Base-by-base conservation (phyloP, 495 filamentous ascomycete genomes). In the Daldinia loculata region DNA sequence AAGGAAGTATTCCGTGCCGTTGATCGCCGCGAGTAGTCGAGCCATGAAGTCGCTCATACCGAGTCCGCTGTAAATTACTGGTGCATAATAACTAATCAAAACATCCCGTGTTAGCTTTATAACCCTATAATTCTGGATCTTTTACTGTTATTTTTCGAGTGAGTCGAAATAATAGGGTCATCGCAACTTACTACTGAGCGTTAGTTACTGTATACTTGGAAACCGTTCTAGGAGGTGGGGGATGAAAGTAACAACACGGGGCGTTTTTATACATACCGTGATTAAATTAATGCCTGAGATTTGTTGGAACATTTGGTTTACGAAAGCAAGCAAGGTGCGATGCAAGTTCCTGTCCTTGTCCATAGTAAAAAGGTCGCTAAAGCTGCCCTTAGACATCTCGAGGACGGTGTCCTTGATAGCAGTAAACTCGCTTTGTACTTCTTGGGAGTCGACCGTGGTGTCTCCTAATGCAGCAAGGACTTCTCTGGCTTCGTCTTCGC, bases 231-330 rank as follows among this genome's bases (percentile, higher is more conserved):
- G 32, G 34, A 14, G 4, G 34, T 36, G 34, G 34, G 34, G 4
- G 32, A 32, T 32, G 30, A 32, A 32, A 32, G 8, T 32, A 8
- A 32, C 8, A 32, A 32, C 7, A 8, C 0, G 32, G 32, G 32
- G 32, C 9, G 32, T 3, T 34, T 34, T 36, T 36, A 36, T 36
- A 36, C 34, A 36, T 36, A 36, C 34, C 0, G 90, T 91, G 68
- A 93, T 89, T 17, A 93, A 72, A 68, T 93, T 93, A 72, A 93
- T 92, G 24, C 92, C 92, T n/a, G 84, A 86, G 32, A 92, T 88
- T 67, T 94, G 91, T 72, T 93, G 91, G 80, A 92, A 92, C 82
- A 91, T 86, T 67, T 93, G 91, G 77, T 91, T 93, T 76, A 92
- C 86, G 72, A 92, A 92, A 50, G 86, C 91, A 30, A 93, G 82